Percentiles rank a stretch among this genome's conserved stretches.
phyloP scores from a whole-genome alignment of 371 early-diverging fungal species.

The Mortierella sp. region DNA sequence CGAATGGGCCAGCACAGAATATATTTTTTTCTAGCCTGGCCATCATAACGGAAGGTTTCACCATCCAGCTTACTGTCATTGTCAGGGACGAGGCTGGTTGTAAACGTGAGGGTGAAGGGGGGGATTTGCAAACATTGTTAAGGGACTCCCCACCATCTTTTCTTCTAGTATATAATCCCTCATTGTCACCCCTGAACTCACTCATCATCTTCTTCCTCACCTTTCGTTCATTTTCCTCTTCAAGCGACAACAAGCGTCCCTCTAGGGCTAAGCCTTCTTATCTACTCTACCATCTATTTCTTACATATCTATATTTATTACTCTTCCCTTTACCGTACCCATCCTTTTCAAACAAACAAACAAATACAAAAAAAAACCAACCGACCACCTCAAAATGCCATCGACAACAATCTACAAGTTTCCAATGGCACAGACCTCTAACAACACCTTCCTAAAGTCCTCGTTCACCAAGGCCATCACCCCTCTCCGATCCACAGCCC shows the following conservation, averaged over 20 bases:
- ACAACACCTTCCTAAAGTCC: neutral
- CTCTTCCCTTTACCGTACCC: neutral
- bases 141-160: neutral
- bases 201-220: neutral
- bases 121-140: neutral
- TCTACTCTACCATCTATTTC: neutral
- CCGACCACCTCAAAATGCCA: neutral
- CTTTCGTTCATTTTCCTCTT: neutral
- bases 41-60: neutral
- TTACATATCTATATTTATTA: neutral
- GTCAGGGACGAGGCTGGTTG: neutral
- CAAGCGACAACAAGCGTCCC: neutral
- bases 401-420: neutral
- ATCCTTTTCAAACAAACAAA: neutral
- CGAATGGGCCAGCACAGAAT: conserved; percentile 1
- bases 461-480: conserved; percentile 15
- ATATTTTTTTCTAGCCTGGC: neutral
- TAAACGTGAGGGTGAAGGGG: neutral
- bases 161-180: neutral
- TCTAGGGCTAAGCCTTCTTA: neutral
- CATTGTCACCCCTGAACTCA: neutral
- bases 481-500: conserved; percentile 4
- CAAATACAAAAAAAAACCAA: neutral
- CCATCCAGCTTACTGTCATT: neutral
- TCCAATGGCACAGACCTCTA: neutral